Evolutionary conservation across 1,284 basidiomycete species (phyloP), one percentile per base, ranked within the genome.

Genomic region (Leccinum angustisporum): DNA sequence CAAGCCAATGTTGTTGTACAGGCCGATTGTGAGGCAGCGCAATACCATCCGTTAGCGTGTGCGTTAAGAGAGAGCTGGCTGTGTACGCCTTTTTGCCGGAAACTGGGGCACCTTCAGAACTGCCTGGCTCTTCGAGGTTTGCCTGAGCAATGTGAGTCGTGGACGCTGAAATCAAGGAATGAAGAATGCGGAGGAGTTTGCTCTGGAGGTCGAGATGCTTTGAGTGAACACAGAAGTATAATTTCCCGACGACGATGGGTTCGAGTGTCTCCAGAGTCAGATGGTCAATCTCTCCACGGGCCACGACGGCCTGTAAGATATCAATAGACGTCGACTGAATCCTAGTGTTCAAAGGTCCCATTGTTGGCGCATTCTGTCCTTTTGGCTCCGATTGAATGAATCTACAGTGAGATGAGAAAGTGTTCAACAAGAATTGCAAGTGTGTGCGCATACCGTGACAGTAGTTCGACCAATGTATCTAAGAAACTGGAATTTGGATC

Each of bases 1-100:
- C 97, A 25, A 98, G 83, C 97, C 97, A 99, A 72, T 97, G 93
- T 70, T 97, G 94, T 13, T 97, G 77, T 25, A 96, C 83, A 1
- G 92, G 83, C 21, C 88, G 86, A 75, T 96, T 97, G 25, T 82
- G 78, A 5, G 82, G 78, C 5, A 80, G 75, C 5, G 87, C 80
- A 51, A 98, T 86, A 1, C 93, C 97, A 69, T 95, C 91, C 16
- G 91, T 81, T 21, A 98, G 79, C 1, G 90, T 87, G 65, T 89
- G 88, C 0, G 92, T 82, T 31, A 98, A 79, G 11, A 95, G 80
- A 0, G 90, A 82, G 66, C 90, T 88, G 46, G 87, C 74, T 5
- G 81, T 76, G 67, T 87, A 84, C 1, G 70, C 50, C 51, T 63
- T 74, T 63, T 61, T 67, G 61, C 66, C 68, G 33, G 63, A 50